Evolutionary conservation across 768 basidiomycete genomes (phyloP), one percentile per base, ranked within the genome.

Genomic region (Boletus coccyginus): DNA sequence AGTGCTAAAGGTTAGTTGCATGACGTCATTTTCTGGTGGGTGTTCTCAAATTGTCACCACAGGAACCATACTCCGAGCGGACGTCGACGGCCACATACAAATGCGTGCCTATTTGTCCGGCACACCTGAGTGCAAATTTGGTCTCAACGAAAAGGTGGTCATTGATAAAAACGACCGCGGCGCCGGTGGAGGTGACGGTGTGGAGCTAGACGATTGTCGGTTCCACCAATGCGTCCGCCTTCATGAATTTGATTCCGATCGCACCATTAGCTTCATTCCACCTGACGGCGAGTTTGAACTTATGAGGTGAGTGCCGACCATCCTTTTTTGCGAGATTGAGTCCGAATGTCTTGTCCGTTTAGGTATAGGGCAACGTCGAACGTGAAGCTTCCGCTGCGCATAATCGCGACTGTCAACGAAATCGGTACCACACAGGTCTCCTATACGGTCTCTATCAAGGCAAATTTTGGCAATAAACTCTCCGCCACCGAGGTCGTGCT

Each of bases 261-360:
- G 97, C 43, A 94, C 92, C 2, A 98, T 99, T 73, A 94, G 90
- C 65, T 98, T 98, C 73, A 87, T 98, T 36, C 97, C 97, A 1
- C 97, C 97, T 3, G 97, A 99, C 66, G 97, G 97, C 29, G 97
- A 99, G 71, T 99, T 99, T 63, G 97, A 99, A 72, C 79, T 99
- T 39, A 98, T 99, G 97, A 82, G 85, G 93, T 90, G 52, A 62
- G 87, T 72, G 6, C 21, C 33, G 21, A 16, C 39, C 43, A 45
- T 53, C 27, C 11, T 38, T 47, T 38, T 21, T 50, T 39, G n/a
- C 32, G 43, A 33, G n/a, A 46, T 48, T 33, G 49, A 46, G 53
- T 24, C 50, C 55, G 16, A 53, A 46, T 38, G 9, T 19, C 21
- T 40, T 52, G 42, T 21, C 41, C 13, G 5, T 50, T 19, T 63